Base-by-base conservation (phyloP, 1,139 yeast genomes). In the Yamadazyma conglobata region DNA sequence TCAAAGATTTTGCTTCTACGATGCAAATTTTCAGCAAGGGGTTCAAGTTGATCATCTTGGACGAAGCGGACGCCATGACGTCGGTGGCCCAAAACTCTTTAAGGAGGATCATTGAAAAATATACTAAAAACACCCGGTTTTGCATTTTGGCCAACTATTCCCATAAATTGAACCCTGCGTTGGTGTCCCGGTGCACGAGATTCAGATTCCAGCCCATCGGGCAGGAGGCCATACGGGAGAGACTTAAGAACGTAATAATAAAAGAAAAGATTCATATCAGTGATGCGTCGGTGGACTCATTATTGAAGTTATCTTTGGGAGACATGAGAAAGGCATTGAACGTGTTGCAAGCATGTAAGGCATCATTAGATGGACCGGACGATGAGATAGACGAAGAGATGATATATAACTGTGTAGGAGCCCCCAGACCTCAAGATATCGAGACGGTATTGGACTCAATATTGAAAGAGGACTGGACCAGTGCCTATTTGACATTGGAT, bases 41-140 rank as follows among this genome's bases (percentile, higher is more conserved):
- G 10, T 91, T 89, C 69, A 93, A 93, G 52, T 67, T 93, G 44
- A 83, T 93, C 37, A 87, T 93, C 20, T 66, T 93, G 43, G 99
- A 93, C 61, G 99, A 93, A 60, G 98, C 98, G 0, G 98, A 93
- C 59, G 95, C 98, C 26, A 93, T 93, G 98, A 91, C 99, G 2
- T 80, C 84, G 38, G 95, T 84, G 7, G 98, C 99, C 0, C 62
- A 93, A 56, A 91, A 91, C 54, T 96, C 98, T 1, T 65, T 93
- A 42, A 74, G 99, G 57, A 67, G 99, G 39, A 77, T 75, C 44
- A 93, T 93, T 56, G 99, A 93, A 56, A 88, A 86, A 52, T 91
- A 87, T 53, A 89, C 98, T 16, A 84, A 86, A 50, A 89, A 89
- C 57, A 89, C 97, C 11, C 73, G 99, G 42, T 93, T 93, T 59